Evolutionary conservation across 1,139 yeast genomes (phyloP), one percentile per base, ranked within the genome.

Genomic region (Candida anutae): DNA sequence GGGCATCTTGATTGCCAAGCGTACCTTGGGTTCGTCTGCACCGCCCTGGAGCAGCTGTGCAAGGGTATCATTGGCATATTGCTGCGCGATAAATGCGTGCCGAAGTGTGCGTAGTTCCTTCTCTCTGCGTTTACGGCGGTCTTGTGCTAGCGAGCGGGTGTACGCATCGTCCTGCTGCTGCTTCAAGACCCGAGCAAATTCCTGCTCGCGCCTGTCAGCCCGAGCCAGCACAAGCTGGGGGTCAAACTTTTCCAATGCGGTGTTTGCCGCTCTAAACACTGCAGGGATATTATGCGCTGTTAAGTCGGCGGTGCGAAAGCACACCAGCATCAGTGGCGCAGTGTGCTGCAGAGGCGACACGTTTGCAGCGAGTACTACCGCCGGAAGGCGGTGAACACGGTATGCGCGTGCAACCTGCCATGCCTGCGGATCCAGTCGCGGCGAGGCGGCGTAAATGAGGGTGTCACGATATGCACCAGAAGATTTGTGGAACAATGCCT

Each of bases 91-190:
- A 21, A 21, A 21, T 12, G 6, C 8, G 13, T 8, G 13, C 6
- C 22, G 22, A 10, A 8, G 6, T 9, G 6, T 8, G 6, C 11
- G 13, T 6, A 21, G 11, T 12, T 21, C 13, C 13, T 21, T 21
- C 6, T 15, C 16, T 11, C 6, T 11, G 24, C 24, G 24, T 42
- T 10, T 36, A 36, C 13, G 26, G 36, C 4, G 19, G 13, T 6
- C 35, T 22, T 52, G 55, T 24, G 65, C 55, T 16, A 74, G 49
- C 0, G 77, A 71, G 39, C 62, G 62, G 27, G 57, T 47, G 39
- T 71, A 74, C 3, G 79, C 80, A 27, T 59, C 66, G 39, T 74
- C 79, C 42, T 74, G 81, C 39, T 69, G 69, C 38, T 69, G 67
- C 41, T 74, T 69, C 22, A 74, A 46, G 16, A 62, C 26, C 28